Evolutionary conservation across 306 rosid species (phyloP).

Genomic region (Rosa rugosa): DNA sequence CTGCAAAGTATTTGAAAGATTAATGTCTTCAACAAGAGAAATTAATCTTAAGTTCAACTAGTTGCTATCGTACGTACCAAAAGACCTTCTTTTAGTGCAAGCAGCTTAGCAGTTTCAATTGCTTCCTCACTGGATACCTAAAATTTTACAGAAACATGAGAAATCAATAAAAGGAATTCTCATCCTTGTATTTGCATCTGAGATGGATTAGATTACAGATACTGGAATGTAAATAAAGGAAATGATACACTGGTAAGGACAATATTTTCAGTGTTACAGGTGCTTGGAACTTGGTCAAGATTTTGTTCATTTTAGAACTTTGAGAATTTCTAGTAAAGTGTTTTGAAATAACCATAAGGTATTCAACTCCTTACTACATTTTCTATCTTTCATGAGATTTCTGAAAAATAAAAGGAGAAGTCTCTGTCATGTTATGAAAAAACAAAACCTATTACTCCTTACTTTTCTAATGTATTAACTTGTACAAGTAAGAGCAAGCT

Average conservation of each 20-base stretch:
- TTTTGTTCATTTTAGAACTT: too few species aligned
- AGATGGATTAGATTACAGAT: neutral
- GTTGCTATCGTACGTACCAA: neutral
- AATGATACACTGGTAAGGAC: neutral
- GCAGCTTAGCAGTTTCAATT: slow-evolving; percentile 63
- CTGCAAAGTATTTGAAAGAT: slow-evolving; percentile 31
- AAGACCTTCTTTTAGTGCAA: slow-evolving; percentile 79
- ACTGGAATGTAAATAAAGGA: too few species aligned
- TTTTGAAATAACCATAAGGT: too few species aligned
- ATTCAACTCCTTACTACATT: too few species aligned
- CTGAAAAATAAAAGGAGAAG: neutral
- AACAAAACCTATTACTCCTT: too few species aligned
- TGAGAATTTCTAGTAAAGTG: too few species aligned
- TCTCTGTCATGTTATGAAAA: neutral
- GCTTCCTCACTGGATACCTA: slow-evolving; percentile 72
- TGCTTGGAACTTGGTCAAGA: neutral
- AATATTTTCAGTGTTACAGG: neutral
- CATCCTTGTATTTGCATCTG: too few species aligned
- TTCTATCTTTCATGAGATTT: neutral
- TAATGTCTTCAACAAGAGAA: neutral
- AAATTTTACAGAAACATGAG: slow-evolving; percentile 1
- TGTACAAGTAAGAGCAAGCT: neutral
- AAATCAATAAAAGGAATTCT: too few species aligned
- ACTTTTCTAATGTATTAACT: too few species aligned
- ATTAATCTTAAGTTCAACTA: neutral